A percentile compares a stretch with the other conserved stretches of the same genome.
These are phyloP conservation scores for Pyrenophora tritici-repentis DNA, from an alignment of 2,329 filamentous ascomycete species.

Conservation along the genomic window DNA sequence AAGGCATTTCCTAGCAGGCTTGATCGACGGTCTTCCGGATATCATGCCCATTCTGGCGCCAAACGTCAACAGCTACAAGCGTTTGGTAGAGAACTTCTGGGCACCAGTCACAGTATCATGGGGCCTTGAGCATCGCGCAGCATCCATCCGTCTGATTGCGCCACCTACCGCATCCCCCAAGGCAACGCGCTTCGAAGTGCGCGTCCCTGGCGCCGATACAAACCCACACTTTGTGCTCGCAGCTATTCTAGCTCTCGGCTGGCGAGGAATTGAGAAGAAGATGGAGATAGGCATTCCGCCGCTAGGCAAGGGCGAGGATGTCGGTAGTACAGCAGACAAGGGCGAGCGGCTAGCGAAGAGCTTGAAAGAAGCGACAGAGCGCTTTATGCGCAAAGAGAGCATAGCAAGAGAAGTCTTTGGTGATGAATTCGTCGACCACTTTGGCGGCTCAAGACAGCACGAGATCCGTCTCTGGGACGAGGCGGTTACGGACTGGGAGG, in stretches of 20 bases:
- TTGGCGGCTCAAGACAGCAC: conserved; percentile 87
- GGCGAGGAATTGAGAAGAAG: conserved; percentile 91
- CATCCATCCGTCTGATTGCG: conserved; percentile 85
- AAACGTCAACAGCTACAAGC: conserved; percentile 97
- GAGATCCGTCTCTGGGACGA: conserved; percentile 92
- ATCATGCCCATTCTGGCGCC: conserved; percentile 95
- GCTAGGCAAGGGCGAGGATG: conserved; percentile 81
- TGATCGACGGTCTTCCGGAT: conserved; percentile 86
- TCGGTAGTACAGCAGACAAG: conserved; percentile 72
- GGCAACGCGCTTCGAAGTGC: conserved; percentile 89
- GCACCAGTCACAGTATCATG: conserved; percentile 96
- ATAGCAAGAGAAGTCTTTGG: conserved; percentile 93
- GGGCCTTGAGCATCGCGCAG: conserved; percentile 93
- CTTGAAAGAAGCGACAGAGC: conserved; percentile 79
- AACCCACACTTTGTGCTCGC: conserved; percentile 88
- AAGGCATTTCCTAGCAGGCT: conserved; percentile 87
- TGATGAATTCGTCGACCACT: conserved; percentile 95
- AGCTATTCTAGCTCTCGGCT: conserved; percentile 84
- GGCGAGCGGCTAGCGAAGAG: conserved; percentile 82
- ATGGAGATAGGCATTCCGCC: conserved; percentile 81
- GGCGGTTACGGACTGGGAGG: conserved; percentile 94
- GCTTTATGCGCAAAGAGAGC: conserved; percentile 77
- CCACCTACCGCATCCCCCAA: conserved; percentile 84
- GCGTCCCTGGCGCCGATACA: conserved; percentile 90
- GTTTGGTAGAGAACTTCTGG: conserved; percentile 98